Conservation (phyloP, 2,329 filamentous ascomycete genomes). For the Nemania sp. region DNA sequence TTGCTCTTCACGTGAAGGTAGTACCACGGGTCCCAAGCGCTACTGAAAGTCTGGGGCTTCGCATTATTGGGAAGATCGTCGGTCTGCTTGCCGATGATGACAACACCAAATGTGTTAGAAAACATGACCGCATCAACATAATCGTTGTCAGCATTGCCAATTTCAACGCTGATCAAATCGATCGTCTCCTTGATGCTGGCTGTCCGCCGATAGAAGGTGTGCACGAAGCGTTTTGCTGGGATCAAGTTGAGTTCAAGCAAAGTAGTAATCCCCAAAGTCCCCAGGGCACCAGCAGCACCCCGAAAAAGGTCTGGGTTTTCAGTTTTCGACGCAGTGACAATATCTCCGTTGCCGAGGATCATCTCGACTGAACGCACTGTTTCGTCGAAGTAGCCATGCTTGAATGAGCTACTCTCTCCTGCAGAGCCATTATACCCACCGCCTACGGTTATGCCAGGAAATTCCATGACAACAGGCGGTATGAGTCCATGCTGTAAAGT, state of each 20-base stretch:
- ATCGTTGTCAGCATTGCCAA: conserved; percentile 49
- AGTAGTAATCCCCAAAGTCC: conserved; percentile 67
- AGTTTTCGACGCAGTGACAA: conserved; percentile 56
- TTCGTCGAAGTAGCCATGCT: conserved; percentile 66
- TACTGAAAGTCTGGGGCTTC: conserved; percentile 53
- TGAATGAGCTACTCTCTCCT: conserved; percentile 69
- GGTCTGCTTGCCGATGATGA: conserved; percentile 64
- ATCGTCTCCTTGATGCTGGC: conserved; percentile 44
- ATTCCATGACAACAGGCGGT: conserved; percentile 70
- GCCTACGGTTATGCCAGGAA: conserved; percentile 69
- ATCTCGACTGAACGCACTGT: conserved; percentile 66
- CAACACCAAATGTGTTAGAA: conserved; percentile 54
- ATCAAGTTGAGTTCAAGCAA: conserved; percentile 62
- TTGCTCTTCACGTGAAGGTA: conserved; percentile 64
- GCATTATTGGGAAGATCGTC: conserved; percentile 46
- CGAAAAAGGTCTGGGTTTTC: conserved; percentile 63
- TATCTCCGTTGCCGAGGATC: conserved; percentile 62
- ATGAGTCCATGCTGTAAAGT: conserved; percentile 59
- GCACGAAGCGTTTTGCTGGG: conserved; percentile 57
- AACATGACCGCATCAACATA: conserved; percentile 72
- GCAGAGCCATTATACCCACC: conserved; percentile 68
- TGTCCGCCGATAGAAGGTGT: conserved; percentile 57
- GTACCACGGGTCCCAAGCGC: conserved; percentile 69
- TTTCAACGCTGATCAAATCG: conserved; percentile 49
- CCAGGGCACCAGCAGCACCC: conserved; percentile 68